Evolutionary conservation across 108 stramenopile genomes (phyloP).

Genomic region (Hondaea fermentalgiana): DNA sequence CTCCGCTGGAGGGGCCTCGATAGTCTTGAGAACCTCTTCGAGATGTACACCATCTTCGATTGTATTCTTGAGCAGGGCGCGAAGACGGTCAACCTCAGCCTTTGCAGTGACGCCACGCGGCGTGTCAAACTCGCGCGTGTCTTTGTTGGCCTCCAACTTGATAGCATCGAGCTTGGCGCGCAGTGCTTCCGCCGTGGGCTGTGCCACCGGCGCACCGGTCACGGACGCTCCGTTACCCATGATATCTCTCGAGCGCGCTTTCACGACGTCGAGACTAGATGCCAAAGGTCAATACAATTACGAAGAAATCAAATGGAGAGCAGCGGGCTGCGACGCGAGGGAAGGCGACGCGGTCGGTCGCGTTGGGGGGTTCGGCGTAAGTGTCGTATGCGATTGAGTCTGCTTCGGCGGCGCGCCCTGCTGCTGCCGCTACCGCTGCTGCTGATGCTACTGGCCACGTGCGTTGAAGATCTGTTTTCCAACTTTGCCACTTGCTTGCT

Average conservation of each 20-base stretch:
- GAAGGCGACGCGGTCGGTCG: no score
- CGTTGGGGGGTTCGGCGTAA: no score
- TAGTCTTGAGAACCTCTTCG: not conserved
- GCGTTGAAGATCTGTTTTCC: no score
- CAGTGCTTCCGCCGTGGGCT: not conserved
- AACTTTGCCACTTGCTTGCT: no score
- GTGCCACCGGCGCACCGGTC: not conserved
- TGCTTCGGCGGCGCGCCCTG: no score
- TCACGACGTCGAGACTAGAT: not conserved
- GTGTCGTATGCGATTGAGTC: no score
- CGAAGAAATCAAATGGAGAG: no score
- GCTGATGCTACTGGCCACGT: no score
- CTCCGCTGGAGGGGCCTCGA: not conserved
- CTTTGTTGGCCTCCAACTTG: not conserved
- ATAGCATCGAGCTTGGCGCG: not conserved
- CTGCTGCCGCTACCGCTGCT: no score
- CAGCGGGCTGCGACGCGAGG: no score
- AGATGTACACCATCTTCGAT: not conserved
- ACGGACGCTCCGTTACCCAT: not conserved
- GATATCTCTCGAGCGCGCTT: not conserved
- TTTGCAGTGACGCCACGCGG: not conserved
- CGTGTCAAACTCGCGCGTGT: not conserved
- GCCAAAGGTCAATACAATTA: not conserved
- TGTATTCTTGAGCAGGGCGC: not conserved
- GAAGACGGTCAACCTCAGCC: not conserved